Percentiles rank a stretch among this genome's conserved stretches.
Evolutionary conservation across 169 alveolate species (phyloP).

Genomic region (Plasmodium malariae): DNA sequence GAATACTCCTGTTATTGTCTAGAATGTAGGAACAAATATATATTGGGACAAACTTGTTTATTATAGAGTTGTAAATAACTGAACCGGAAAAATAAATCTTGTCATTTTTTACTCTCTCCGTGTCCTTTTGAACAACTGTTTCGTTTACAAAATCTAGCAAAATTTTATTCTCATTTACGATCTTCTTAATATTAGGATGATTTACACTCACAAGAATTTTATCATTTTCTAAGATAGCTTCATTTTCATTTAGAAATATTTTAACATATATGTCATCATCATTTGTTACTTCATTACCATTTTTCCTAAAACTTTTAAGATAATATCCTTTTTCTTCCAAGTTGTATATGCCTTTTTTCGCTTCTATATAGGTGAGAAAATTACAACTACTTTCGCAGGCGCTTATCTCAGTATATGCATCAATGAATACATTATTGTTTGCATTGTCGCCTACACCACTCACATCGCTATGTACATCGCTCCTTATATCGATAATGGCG

Average conservation of each 20-base stretch:
- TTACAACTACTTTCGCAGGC: no score
- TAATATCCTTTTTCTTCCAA: neutral
- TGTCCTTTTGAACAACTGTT: conserved; percentile 12
- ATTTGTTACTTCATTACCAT: neutral
- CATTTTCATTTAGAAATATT: conserved; percentile 42
- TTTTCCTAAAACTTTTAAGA: neutral
- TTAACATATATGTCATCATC: conserved; percentile 23
- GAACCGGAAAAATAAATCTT: conserved; percentile 49
- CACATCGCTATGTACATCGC: no score
- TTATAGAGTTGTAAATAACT: conserved; percentile 74
- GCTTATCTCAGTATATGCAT: no score
- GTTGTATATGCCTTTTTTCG: neutral
- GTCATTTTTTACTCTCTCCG: conserved; percentile 44
- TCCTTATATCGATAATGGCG: no score
- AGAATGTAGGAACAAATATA: conserved; percentile 75
- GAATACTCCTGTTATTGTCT: conserved; percentile 25
- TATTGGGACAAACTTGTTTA: conserved; percentile 66
- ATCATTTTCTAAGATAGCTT: conserved; percentile 20
- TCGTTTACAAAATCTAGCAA: conserved; percentile 7
- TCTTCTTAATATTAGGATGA: conserved; percentile 47
- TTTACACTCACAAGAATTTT: conserved; percentile 49
- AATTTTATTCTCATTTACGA: conserved; percentile 18
- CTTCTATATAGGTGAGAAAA: neutral
- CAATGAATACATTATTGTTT: no score
- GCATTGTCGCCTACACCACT: no score